phyloP scores from a whole-genome alignment of 2,329 filamentous ascomycete genomes.

The Ophiostoma australiae region DNA sequence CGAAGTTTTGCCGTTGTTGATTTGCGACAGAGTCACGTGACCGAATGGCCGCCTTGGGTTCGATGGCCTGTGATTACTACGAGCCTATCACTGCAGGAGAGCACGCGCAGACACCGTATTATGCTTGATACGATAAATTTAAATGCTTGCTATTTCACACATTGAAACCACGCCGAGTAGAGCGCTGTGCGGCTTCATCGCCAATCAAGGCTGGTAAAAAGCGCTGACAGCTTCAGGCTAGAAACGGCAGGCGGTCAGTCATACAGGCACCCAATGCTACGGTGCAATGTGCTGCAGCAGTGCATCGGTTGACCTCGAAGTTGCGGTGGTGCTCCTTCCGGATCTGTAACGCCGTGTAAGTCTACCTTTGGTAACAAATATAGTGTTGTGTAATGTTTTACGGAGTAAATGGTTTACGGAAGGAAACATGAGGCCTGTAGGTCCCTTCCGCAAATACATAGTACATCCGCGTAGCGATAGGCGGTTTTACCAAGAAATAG shows the following conservation, averaged over 20 bases:
- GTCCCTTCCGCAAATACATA: not conserved
- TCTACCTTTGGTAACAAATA: not conserved
- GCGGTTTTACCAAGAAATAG: not conserved
- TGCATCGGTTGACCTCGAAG: not conserved
- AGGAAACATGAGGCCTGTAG: not conserved
- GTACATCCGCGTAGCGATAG: not conserved
- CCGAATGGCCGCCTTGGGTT: not conserved
- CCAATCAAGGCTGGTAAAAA: not conserved
- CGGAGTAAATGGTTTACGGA: no score
- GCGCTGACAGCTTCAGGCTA: slow-evolving; percentile 1
- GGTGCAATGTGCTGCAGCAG: not conserved
- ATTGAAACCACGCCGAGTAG: not conserved
- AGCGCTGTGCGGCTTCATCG: not conserved
- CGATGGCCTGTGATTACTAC: not conserved
- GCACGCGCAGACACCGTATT: no score
- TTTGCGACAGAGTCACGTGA: not conserved
- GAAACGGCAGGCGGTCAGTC: slow-evolving; percentile 12
- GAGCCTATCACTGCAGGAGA: not conserved
- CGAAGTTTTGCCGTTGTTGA: not conserved
- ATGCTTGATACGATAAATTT: no score
- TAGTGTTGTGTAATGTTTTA: not conserved
- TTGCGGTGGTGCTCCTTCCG: not conserved
- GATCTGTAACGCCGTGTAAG: slow-evolving; percentile 1
- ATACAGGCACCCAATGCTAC: slow-evolving; percentile 10
- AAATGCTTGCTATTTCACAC: no score